Base-by-base conservation (phyloP, 2,329 filamentous ascomycete genomes). In the Penicillium frequentans region DNA sequence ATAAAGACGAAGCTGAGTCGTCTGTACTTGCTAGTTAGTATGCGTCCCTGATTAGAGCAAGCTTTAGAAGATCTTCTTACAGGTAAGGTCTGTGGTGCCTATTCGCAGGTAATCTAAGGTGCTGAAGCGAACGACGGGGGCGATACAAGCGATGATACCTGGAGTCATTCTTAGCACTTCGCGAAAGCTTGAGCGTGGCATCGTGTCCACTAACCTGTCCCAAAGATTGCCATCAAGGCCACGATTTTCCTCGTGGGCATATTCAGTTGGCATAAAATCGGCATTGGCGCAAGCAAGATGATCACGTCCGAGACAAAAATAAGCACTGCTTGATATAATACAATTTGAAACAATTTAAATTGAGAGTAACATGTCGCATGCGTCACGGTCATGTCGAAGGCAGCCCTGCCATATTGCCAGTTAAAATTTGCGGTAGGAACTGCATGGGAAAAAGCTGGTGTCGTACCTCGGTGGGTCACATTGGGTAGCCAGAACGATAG, bases 61-160 rank as follows among this genome's bases (percentile, higher is more conserved):
- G 9, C 11, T 9, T 45, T 26, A 5, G 44, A 19, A 8, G 14
- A 7, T 14, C 0, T 31, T 11, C 60, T 49, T 54, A 65, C 64
- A 65, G 29, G 59, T 66, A 3, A 64, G 53, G n/a, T 66, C 56
- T 6, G 49, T 49, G 1, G 52, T 57, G 16, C 58, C 63, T 2
- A 54, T 50, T 10, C 52, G 44, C 10, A 59, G 49, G 42, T 65
- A 66, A 23, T 43, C 54, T 7, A 66, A 44, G 0, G 61, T 61
- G 23, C 54, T 58, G 24, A 66, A 61, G 6, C 64, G 64, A 5
- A 60, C 64, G 10, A 66, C 50, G 2, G 57, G 57, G 0, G 64
- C 63, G 16, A 61, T 57, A 14, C 63, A 65, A 1, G 63, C 64
- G 3, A 64, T 55, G 10, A 64, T 49, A 37, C 63, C 63, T 59